Conservation (phyloP, 1,139 yeast genomes). For the Geotrichum cucujoidarum region DNA sequence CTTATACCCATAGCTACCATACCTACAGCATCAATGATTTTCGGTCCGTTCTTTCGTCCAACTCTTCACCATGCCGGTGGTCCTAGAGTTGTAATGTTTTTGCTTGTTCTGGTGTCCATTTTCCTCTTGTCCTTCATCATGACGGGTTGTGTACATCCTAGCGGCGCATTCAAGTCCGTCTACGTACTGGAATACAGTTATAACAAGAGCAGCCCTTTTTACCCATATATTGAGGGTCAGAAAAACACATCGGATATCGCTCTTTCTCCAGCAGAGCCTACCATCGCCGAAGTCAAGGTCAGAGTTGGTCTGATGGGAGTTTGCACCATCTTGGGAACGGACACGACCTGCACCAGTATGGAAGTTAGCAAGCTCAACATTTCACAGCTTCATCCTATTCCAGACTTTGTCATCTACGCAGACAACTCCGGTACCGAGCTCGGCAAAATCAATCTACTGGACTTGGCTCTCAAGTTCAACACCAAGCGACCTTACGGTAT, state of each 20-base stretch:
- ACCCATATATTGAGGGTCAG: conserved; percentile 35
- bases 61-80: conserved; percentile 5
- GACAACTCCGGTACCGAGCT: not conserved
- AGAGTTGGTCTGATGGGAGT: conserved; percentile 11
- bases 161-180: conserved; percentile 43
- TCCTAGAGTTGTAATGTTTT: conserved; percentile 6
- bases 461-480: not conserved
- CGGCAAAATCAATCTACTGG: conserved; percentile 5
- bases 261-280: not conserved
- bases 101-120: conserved; percentile 36
- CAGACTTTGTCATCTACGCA: conserved; percentile 4
- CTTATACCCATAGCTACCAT: too few relatives aligned
- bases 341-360: conserved; percentile 6
- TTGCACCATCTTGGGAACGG: conserved; percentile 12
- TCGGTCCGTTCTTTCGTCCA: conserved; percentile 2
- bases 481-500: conserved; percentile 7
- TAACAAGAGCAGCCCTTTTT: conserved; percentile 43
- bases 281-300: not conserved
- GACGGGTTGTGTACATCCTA: conserved; percentile 46
- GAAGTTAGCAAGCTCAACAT: conserved; percentile 4
- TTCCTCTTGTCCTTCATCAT: conserved; percentile 49
- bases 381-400: conserved; percentile 7
- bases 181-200: conserved; percentile 46
- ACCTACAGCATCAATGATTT: not conserved
- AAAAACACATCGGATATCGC: conserved; percentile 28